Conservation (phyloP, 768 basidiomycete genomes). For the Lentinula boryana region DNA sequence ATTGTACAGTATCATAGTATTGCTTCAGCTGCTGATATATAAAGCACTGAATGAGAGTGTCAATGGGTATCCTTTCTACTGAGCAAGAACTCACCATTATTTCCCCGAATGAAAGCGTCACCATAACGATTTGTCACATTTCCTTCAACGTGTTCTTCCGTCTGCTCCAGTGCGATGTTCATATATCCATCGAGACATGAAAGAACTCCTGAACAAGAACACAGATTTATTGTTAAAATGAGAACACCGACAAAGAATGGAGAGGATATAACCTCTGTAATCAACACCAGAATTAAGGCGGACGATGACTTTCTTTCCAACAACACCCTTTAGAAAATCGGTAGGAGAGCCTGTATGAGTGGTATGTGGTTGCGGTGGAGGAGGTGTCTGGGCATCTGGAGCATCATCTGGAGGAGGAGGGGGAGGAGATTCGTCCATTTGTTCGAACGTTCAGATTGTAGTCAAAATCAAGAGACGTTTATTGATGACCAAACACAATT, state of each 20-base stretch:
- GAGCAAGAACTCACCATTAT: conserved; percentile 58
- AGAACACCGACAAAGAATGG: background rate
- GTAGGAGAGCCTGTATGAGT: conserved; percentile 74
- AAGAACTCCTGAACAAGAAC: conserved; percentile 57
- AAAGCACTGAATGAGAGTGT: conserved; percentile 46
- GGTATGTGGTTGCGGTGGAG: conserved; percentile 28
- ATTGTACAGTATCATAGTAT: conserved; percentile 27
- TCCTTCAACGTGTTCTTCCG: conserved; percentile 92
- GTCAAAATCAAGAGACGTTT: background rate
- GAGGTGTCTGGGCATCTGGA: background rate
- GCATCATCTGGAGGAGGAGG: background rate
- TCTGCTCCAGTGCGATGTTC: conserved; percentile 98
- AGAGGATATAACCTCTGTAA: conserved; percentile 61
- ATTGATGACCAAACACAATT: background rate
- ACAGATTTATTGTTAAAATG: background rate
- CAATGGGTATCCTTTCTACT: background rate
- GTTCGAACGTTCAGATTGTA: background rate
- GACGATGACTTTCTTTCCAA: conserved; percentile 94
- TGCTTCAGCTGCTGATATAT: conserved; percentile 69
- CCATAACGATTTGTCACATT: conserved; percentile 85
- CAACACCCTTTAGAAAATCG: conserved; percentile 91
- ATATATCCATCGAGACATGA: conserved; percentile 98
- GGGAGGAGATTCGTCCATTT: conserved; percentile 1
- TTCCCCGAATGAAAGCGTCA: conserved; percentile 92
- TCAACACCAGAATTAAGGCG: conserved; percentile 89